Evolutionary conservation across 2,329 filamentous ascomycete species (phyloP).

Genomic region (Sarocladium strictum): DNA sequence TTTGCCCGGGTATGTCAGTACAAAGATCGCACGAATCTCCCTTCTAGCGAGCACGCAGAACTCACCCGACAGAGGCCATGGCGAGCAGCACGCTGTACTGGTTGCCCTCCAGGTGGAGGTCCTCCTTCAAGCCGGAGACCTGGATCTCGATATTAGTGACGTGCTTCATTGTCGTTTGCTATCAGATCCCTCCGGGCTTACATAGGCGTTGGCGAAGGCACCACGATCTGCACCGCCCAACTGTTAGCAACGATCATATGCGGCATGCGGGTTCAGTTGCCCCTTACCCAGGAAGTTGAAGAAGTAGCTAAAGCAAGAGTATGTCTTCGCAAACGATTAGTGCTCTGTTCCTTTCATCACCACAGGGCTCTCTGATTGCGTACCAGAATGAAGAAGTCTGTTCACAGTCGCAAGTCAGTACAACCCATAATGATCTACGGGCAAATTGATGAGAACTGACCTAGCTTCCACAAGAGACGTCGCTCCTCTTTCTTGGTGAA

Average conservation of each 20-base stretch:
- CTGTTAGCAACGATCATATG: constrained; percentile 5
- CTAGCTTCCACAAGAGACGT: not conserved
- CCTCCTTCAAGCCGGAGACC: constrained; percentile 33
- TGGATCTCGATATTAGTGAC: too few species aligned
- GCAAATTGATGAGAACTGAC: not conserved
- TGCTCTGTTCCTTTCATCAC: too few species aligned
- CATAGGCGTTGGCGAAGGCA: constrained; percentile 33
- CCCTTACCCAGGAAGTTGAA: constrained; percentile 13
- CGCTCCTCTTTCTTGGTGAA: constrained; percentile 1
- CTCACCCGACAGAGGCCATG: constrained; percentile 20
- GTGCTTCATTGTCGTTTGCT: too few species aligned
- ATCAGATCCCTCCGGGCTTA: too few species aligned
- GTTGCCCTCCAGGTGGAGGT: constrained; percentile 34
- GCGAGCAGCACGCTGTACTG: constrained; percentile 22
- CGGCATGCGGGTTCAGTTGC: too few species aligned
- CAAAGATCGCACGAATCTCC: too few species aligned
- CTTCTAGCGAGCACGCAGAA: too few species aligned
- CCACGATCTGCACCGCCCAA: constrained; percentile 11
- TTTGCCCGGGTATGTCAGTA: too few species aligned
- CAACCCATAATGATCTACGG: not conserved
- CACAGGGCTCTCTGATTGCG: not conserved
- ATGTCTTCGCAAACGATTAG: constrained; percentile 11
- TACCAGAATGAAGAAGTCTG: constrained; percentile 13
- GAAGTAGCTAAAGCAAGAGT: constrained; percentile 16
- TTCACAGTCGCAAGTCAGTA: not conserved